Evolutionary conservation across 1,284 basidiomycete species (phyloP), one percentile per base, ranked within the genome.

Genomic region (Boletus coffeatus): DNA sequence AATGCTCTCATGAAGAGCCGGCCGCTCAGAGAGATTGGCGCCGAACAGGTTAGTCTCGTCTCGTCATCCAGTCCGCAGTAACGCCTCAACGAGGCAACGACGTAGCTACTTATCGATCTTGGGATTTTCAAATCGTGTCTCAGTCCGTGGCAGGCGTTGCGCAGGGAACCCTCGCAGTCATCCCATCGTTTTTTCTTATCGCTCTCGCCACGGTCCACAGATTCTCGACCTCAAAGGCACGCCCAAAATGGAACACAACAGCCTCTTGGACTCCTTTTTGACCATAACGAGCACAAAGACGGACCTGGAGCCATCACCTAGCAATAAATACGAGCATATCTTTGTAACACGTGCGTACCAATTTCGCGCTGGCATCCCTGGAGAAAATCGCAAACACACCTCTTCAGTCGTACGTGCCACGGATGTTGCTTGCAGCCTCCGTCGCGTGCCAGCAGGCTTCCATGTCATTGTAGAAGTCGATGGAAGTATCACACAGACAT

Each of bases 201-300:
- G 41, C 43, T 46, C n/a, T 43, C 16, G 16, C 41, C 43, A 46
- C 34, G 9, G 34, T 36, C 41, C 48, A 50, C 67, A 95, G 93
- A 91, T 96, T 62, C 84, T 99, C 32, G 96, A 99, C 74, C 84
- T 99, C 62, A 98, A 97, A 74, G 96, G 96, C 10, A 93, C 94
- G 0, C 87, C 92, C 0, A 92, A 93, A 65, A 74, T 80, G 9
- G 90, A 93, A 60, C 94, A 98, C 78, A 94, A 95, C 76, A 86
- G 86, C 67, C 84, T 99, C 9, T 82, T 97, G 46, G 96, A 98
- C 75, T 84, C 89, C 16, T 98, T 98, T 79, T 80, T 98, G 48
- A 89, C 91, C 3, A 89, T 93, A 62, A 96, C 94, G 18, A 94
- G 93, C 66, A 93, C 92, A 4, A 92, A 93, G 71, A 83, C 85